Evolutionary conservation across 208 protist species (phyloP).

Genomic region (Phytomonas sp.): DNA sequence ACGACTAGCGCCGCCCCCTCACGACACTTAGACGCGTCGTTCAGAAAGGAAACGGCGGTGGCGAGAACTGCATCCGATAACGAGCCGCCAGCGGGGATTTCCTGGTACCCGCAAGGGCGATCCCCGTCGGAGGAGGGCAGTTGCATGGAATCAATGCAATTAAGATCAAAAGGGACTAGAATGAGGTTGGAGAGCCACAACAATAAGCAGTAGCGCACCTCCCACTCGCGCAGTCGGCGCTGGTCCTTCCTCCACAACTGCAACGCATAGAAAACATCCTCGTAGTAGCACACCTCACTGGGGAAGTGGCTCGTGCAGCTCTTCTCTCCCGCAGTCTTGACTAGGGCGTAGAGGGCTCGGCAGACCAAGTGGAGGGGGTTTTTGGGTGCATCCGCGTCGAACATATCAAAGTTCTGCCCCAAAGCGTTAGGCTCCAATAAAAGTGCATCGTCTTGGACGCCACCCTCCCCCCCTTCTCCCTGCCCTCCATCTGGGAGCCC

Average conservation of each 20-base stretch:
- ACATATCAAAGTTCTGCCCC: conserved; percentile 71
- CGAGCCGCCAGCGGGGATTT: conserved; percentile 3
- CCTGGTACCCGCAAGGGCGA: conserved; percentile 1
- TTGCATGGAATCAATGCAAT: conserved; percentile 79
- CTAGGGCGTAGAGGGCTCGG: conserved; percentile 84
- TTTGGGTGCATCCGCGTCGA: conserved; percentile 64
- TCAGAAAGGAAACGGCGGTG: conserved; percentile 59
- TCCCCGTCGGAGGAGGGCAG: conserved; percentile 2
- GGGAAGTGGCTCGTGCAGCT: conserved; percentile 91
- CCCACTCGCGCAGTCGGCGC: conserved; percentile 77
- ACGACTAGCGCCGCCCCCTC: conserved; percentile 89
- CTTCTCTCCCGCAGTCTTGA: conserved; percentile 94
- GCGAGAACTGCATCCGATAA: conserved; percentile 74
- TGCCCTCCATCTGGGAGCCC: too few relatives aligned
- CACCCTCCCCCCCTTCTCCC: not conserved
- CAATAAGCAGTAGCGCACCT: conserved; percentile 94
- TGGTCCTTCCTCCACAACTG: conserved; percentile 48
- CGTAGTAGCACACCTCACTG: conserved; percentile 83
- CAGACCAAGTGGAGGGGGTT: conserved; percentile 67
- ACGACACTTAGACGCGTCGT: conserved; percentile 80
- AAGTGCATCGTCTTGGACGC: not conserved
- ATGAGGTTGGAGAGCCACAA: conserved; percentile 96
- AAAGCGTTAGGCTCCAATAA: conserved; percentile 21
- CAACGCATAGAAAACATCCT: conserved; percentile 81
- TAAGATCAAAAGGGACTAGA: conserved; percentile 94